Base-by-base conservation (phyloP, 441 rosid genomes). In the Erodium chrysanthum region DNA sequence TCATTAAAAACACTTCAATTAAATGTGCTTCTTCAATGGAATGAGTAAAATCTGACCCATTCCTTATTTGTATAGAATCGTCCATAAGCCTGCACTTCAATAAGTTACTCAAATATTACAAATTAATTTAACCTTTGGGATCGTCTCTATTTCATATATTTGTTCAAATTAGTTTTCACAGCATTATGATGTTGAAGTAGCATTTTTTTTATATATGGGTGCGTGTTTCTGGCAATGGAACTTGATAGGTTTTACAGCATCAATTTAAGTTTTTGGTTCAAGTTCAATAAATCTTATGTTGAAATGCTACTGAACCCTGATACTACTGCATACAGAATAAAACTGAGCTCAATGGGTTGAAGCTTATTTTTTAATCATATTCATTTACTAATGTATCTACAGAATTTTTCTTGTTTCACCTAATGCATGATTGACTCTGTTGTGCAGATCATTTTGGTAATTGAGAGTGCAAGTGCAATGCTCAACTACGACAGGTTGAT, bases 401-500 rank as follows among this genome's bases (percentile, higher is more conserved):
- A 42, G 60, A 40, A n/a, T 7, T 37, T 0, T 0, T 17, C 5
- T 22, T 10, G 0, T 37, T 66, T 25, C 20, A 3, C 27, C 21
- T 67, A 52, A 25, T 40, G 3, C 46, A 52, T 5, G 15, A 21
- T 11, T 62, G 73, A 54, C 74, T 29, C 5, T 65, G 23, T 68
- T 71, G 48, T 74, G 83, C 91, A 93, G 98, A 85, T 89, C 23
- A 65, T 89, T 68, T 81, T 91, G 78, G 86, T 88, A 68, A 92
- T 89, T 40, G 96, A 93, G 86, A 82, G 96, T 54, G 86, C 84
- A 59, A 81, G 96, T 7, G 82, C 97, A 7, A 75, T 93, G 85
- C 91, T 89, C 81, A 89, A 86, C 75, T 90, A 84, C 46, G 98
- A 94, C 77, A 80, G 96, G 76, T 83, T 70, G 67, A 77, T 91